Evolutionary conservation across 2,329 filamentous ascomycete genomes (phyloP).

Genomic region (Monilinia vaccinii-corymbosi): DNA sequence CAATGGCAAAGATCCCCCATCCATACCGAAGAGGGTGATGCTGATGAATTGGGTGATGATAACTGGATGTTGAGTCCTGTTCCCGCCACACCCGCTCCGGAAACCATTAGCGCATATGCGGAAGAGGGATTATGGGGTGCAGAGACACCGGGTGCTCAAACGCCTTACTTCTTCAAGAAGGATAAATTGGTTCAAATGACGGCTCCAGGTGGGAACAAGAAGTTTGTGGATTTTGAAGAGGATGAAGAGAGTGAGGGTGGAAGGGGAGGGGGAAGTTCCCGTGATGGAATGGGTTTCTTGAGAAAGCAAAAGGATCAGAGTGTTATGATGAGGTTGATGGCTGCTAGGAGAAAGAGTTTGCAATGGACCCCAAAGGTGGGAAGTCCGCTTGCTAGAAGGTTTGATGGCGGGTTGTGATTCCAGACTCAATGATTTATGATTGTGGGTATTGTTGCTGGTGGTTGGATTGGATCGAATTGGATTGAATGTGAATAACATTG

Average conservation of each 20-base stretch:
- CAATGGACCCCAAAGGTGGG: conserved; percentile 68
- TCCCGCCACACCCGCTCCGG: conserved; percentile 27
- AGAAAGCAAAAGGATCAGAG: conserved; percentile 43
- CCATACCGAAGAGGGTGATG: conserved; percentile 8
- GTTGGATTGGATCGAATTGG: neutral
- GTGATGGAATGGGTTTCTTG: conserved; percentile 31
- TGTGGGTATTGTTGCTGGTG: neutral
- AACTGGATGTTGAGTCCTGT: conserved; percentile 25
- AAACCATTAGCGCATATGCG: conserved; percentile 24
- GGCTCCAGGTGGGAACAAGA: conserved; percentile 12
- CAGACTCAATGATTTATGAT: neutral
- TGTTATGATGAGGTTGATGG: conserved; percentile 44
- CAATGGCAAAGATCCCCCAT: conserved; percentile 29
- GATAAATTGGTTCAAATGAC: conserved; percentile 28
- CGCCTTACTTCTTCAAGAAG: conserved; percentile 28
- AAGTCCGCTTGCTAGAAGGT: conserved; percentile 54
- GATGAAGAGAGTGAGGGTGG: neutral
- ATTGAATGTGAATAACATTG: neutral
- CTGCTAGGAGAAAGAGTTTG: conserved; percentile 66
- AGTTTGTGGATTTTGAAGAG: conserved; percentile 19
- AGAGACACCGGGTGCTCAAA: conserved; percentile 25
- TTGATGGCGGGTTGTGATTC: neutral
- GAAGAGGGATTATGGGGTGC: conserved; percentile 25
- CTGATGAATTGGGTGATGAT: conserved; percentile 18
- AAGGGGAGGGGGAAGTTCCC: neutral